Conservation (phyloP, 495 filamentous ascomycete species). For the Talaromyces proteolyticus region DNA sequence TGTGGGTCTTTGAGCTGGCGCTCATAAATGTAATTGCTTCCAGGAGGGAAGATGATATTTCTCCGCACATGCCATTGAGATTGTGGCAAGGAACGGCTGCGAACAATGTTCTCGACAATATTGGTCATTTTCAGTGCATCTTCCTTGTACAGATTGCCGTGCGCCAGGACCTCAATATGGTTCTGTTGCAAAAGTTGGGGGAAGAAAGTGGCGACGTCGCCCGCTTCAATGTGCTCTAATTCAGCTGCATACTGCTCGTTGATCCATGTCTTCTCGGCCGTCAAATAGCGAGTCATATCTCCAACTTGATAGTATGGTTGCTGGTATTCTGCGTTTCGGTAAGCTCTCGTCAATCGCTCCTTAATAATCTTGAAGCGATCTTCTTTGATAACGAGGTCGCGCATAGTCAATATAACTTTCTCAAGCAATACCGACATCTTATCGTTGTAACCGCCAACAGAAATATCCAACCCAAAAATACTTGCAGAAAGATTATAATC, state of each 20-base stretch:
- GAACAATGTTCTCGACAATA: constrained; percentile 72
- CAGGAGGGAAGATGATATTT: constrained; percentile 70
- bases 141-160: constrained; percentile 94
- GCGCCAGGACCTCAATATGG: constrained; percentile 81
- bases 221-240: constrained; percentile 63
- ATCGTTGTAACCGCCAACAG: constrained; percentile 89
- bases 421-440: constrained; percentile 89
- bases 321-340: constrained; percentile 80
- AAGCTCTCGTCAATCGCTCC: constrained; percentile 68
- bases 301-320: constrained; percentile 87
- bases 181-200: constrained; percentile 75
- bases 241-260: constrained; percentile 79
- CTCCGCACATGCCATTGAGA: constrained; percentile 77
- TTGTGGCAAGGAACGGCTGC: constrained; percentile 66
- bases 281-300: constrained; percentile 78
- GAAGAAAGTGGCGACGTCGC: constrained; percentile 72
- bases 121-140: constrained; percentile 85
- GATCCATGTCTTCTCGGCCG: constrained; percentile 67
- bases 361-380: constrained; percentile 91
- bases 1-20: constrained; percentile 77
- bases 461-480: constrained; percentile 68
- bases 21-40: constrained; percentile 76
- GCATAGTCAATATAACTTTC: constrained; percentile 83
- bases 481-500: constrained; percentile 72
- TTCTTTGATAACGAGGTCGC: constrained; percentile 71